Conservation (phyloP, 495 filamentous ascomycete species). For the Neurospora intermedia region DNA sequence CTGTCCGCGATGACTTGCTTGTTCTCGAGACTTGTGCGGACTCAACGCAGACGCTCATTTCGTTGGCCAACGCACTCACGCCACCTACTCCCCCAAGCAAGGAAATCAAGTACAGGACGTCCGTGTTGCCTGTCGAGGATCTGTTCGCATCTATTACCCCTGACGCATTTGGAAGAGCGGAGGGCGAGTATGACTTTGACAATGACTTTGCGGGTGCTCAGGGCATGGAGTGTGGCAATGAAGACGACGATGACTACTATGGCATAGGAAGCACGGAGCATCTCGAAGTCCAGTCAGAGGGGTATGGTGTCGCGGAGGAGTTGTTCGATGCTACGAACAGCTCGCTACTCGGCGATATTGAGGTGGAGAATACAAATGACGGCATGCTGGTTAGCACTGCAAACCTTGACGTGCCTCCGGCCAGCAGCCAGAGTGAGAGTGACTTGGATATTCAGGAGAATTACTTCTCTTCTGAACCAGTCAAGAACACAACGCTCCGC, state of each 20-base stretch:
- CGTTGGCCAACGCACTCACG: conserved; percentile 65
- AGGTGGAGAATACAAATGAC: conserved; percentile 41
- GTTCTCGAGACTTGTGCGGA: conserved; percentile 94
- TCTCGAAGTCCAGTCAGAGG: conserved; percentile 29
- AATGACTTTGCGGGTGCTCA: conserved; percentile 39
- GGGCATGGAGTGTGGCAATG: conserved; percentile 23
- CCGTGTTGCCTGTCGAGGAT: conserved; percentile 74
- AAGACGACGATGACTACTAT: conserved; percentile 26
- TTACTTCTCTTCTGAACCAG: conserved; percentile 52
- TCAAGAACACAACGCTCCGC: conserved; percentile 59
- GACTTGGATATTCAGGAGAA: conserved; percentile 51
- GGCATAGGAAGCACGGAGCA: conserved; percentile 23
- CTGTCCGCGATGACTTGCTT: conserved; percentile 72
- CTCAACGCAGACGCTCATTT: conserved; percentile 87
- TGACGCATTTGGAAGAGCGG: conserved; percentile 58
- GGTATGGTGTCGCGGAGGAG: conserved; percentile 21
- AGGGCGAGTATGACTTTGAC: conserved; percentile 47
- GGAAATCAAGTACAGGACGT: conserved; percentile 74
- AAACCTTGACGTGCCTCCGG: conserved; percentile 39
- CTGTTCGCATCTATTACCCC: conserved; percentile 84
- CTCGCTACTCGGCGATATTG: conserved; percentile 24
- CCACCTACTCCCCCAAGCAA: conserved; percentile 74
- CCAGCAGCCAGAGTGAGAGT: conserved; percentile 28
- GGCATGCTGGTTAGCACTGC: conserved; percentile 47
- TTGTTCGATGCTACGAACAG: conserved; percentile 30